These are phyloP conservation scores for Zasmidium angulare DNA, from an alignment of 2,329 filamentous ascomycete species.

Conservation along the genomic window DNA sequence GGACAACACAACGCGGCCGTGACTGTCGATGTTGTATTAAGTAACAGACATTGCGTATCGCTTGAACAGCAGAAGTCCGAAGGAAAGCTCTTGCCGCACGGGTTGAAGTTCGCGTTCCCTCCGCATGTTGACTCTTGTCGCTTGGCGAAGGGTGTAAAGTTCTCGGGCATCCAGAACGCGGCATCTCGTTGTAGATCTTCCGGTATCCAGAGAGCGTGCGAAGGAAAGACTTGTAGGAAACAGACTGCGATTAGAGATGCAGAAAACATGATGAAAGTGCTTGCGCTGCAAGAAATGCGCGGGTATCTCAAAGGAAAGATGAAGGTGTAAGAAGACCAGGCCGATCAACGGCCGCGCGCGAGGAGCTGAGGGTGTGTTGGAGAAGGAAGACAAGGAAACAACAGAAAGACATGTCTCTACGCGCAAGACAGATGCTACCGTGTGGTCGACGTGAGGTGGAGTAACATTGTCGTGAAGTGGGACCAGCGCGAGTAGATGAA, in stretches of 20 bases:
- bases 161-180: conserved; percentile 18
- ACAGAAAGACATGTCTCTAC: conserved; percentile 7
- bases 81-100: conserved; percentile 59
- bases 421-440: conserved; percentile 20
- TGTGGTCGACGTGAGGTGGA: conserved; percentile 13
- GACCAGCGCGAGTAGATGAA: conserved; percentile 14
- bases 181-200: conserved; percentile 16
- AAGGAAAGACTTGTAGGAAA: conserved; percentile 18
- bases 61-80: conserved; percentile 66
- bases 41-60: conserved; percentile 55
- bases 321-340: conserved; percentile 2
- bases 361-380: conserved; percentile 3
- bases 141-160: conserved; percentile 21
- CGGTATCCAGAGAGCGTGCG: conserved; percentile 28
- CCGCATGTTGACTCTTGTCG: conserved; percentile 47
- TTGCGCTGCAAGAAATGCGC: conserved; percentile 14
- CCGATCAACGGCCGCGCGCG: conserved; percentile 14
- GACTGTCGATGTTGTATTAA: conserved; percentile 62
- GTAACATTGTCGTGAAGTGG: conserved; percentile 16
- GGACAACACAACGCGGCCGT: conserved; percentile 74
- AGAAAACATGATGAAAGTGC: conserved; percentile 16
- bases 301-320: conserved; percentile 13
- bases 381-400: conserved; percentile 13
- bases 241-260: conserved; percentile 32
- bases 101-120: conserved; percentile 46